These are phyloP conservation scores for Lithocarpus polystachyus DNA, from an alignment of 306 rosid species.

Conservation along the genomic window DNA sequence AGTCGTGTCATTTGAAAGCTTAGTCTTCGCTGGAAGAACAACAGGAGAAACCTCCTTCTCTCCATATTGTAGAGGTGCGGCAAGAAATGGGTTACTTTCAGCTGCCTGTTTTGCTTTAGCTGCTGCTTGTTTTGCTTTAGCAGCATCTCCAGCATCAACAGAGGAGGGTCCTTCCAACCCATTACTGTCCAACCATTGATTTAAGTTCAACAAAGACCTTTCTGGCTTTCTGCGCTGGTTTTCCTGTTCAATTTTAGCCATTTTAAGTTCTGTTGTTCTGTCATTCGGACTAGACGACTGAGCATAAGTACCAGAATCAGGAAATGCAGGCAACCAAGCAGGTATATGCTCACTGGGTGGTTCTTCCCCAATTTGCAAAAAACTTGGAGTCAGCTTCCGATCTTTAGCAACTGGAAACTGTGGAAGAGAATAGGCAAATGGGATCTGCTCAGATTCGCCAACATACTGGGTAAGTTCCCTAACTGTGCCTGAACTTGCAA, in stretches of 20 bases:
- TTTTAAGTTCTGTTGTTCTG: conserved; percentile 34
- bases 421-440: conserved; percentile 59
- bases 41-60: conserved; percentile 67
- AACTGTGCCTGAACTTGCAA: conserved; percentile 57
- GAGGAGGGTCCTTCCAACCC: conserved; percentile 43
- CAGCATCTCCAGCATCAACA: conserved; percentile 39
- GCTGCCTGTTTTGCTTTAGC: conserved; percentile 46
- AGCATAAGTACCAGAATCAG: conserved; percentile 49
- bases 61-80: conserved; percentile 63
- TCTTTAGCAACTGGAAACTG: conserved; percentile 65
- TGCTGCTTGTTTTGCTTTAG: conserved; percentile 44
- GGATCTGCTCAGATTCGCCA: conserved; percentile 33
- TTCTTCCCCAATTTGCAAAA: conserved; percentile 53
- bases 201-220: conserved; percentile 39
- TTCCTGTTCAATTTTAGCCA: conserved; percentile 41
- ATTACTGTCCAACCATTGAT: conserved; percentile 43
- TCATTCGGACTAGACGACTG: conserved; percentile 28
- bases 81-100: conserved; percentile 71
- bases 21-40: conserved; percentile 58
- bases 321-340: conserved; percentile 81
- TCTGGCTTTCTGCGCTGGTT: conserved; percentile 47
- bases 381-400: conserved; percentile 48
- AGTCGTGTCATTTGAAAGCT: conserved; percentile 35
- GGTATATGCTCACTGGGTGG: conserved; percentile 76
- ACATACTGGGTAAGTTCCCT: conserved; percentile 48